These are phyloP conservation scores for Notholithocarpus densiflorus DNA, from an alignment of 306 rosid species.

Conservation along the genomic window DNA sequence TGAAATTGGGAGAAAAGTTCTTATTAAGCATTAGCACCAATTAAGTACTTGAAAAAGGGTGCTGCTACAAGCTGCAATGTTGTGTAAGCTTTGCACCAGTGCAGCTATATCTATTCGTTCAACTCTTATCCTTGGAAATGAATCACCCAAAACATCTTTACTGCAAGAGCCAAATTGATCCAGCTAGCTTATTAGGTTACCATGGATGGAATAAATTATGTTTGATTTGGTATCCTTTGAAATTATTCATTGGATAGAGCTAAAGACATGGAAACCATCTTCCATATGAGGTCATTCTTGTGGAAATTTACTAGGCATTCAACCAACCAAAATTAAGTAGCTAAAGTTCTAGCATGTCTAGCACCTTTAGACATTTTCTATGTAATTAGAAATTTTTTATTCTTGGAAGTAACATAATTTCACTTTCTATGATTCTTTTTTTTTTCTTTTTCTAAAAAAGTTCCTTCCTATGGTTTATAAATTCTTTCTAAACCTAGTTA, in stretches of 20 bases:
- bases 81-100: neutral
- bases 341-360: slow-evolving; percentile 9
- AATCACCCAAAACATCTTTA: slow-evolving; percentile 27
- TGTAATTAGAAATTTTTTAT: neutral
- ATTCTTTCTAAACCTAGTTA: neutral
- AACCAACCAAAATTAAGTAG: slow-evolving; percentile 23
- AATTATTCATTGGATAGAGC: slow-evolving; percentile 15
- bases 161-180: slow-evolving; percentile 35
- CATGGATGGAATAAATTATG: slow-evolving; percentile 21
- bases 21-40: neutral
- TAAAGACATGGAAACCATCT: slow-evolving; percentile 21
- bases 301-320: slow-evolving; percentile 11
- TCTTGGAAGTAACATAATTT: neutral
- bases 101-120: slow-evolving; percentile 18
- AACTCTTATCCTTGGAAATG: slow-evolving; percentile 12
- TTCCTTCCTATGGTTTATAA: no score
- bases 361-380: slow-evolving; percentile 2
- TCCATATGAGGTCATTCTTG: neutral
- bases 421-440: no score
- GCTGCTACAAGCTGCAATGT: neutral
- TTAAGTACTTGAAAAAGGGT: neutral
- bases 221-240: slow-evolving; percentile 28
- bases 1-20: slow-evolving; percentile 1
- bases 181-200: slow-evolving; percentile 37
- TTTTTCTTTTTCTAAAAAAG: no score